Evolutionary conservation across 2,329 filamentous ascomycete genomes (phyloP).

Genomic region (Tolypocladium tropicale): DNA sequence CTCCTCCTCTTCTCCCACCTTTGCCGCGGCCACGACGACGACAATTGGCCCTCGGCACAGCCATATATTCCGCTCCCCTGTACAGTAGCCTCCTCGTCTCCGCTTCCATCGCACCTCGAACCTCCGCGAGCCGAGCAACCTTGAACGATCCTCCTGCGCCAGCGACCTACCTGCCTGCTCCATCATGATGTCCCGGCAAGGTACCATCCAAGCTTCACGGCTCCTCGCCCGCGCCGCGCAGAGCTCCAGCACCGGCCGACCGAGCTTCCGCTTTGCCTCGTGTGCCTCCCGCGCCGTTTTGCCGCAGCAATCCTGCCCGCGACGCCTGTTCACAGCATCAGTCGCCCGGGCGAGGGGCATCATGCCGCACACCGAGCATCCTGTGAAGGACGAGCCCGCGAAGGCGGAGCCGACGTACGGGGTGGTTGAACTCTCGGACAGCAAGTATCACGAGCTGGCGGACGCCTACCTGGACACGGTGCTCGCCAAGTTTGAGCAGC

Average conservation of each 20-base stretch:
- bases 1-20: background rate
- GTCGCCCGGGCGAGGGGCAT: slow-evolving; percentile 34
- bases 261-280: slow-evolving; percentile 10
- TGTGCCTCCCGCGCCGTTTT: slow-evolving; percentile 1
- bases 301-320: slow-evolving; percentile 5
- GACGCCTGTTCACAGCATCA: slow-evolving; percentile 20
- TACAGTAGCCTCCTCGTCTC: background rate
- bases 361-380: slow-evolving; percentile 48
- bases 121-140: background rate
- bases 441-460: slow-evolving; percentile 67
- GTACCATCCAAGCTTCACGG: slow-evolving; percentile 26
- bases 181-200: slow-evolving; percentile 19
- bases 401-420: slow-evolving; percentile 28
- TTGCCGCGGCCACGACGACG: background rate
- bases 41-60: background rate
- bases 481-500: slow-evolving; percentile 53
- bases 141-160: background rate
- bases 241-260: slow-evolving; percentile 11
- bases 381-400: slow-evolving; percentile 32
- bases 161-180: background rate
- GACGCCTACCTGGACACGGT: slow-evolving; percentile 61
- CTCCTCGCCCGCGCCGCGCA: slow-evolving; percentile 23
- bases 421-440: slow-evolving; percentile 55
- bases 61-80: too few relatives aligned
- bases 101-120: slow-evolving; percentile 1